A percentile compares a stretch with the other conserved stretches of the same genome.
Conservation (phyloP, 2,329 filamentous ascomycete species). For the Aspergillus pseudoglaucus region DNA sequence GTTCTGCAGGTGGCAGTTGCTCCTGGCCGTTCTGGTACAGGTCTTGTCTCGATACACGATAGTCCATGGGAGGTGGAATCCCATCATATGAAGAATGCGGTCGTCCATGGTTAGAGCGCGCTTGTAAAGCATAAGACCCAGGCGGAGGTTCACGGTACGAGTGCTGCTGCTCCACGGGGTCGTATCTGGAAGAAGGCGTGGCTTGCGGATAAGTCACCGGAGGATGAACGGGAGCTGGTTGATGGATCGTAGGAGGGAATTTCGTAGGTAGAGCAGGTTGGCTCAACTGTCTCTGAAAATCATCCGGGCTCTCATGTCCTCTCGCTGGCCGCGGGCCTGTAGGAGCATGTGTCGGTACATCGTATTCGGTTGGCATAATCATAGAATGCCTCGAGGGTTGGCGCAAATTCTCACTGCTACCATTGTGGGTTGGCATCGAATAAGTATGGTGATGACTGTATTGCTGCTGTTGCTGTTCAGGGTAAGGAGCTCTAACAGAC, state of each 20-base stretch:
- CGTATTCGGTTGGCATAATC: conserved; percentile 24
- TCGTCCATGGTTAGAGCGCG: conserved; percentile 17
- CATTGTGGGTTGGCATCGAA: conserved; percentile 35
- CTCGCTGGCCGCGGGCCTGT: conserved; percentile 14
- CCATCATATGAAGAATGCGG: conserved; percentile 19
- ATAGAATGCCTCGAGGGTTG: conserved; percentile 68
- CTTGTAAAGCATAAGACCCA: conserved; percentile 15
- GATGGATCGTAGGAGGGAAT: background rate
- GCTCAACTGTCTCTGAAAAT: conserved; percentile 23
- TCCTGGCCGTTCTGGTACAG: conserved; percentile 11
- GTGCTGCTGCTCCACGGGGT: conserved; percentile 17
- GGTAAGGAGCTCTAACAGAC: conserved; percentile 22
- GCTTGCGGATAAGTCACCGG: conserved; percentile 3
- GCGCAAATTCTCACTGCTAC: conserved; percentile 63
- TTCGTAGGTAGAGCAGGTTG: conserved; percentile 1
- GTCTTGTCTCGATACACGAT: conserved; percentile 16
- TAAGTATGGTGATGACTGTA: conserved; percentile 8
- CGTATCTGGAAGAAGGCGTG: conserved; percentile 7
- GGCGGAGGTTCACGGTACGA: conserved; percentile 13
- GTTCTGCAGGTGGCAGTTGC: conserved; percentile 6
- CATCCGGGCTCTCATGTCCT: conserved; percentile 26
- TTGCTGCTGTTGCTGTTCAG: conserved; percentile 7
- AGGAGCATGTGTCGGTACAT: conserved; percentile 36
- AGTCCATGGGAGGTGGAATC: conserved; percentile 16
- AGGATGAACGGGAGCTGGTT: conserved; percentile 10